Evolutionary conservation across 2,329 filamentous ascomycete genomes (phyloP), one percentile per base, ranked within the genome.

Genomic region (Aspergillus niger): DNA sequence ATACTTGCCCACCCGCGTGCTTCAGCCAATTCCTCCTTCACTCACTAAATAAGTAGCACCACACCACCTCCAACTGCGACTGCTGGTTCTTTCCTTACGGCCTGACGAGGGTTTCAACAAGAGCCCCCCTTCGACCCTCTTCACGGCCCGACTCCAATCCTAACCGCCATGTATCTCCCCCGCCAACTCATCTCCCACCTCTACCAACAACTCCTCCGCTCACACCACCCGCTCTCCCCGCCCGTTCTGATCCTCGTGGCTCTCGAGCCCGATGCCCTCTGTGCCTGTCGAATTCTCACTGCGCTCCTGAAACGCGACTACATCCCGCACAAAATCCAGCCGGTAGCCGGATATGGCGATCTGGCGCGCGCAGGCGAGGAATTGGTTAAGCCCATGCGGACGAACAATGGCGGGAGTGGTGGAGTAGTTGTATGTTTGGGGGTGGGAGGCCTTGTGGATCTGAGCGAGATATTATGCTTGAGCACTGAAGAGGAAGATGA

Each of bases 291-390:
- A 63, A 97, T 99, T 63, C 86, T 99, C 51, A 96, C 94, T 2
- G 86, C 90, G 54, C 84, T 99, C n/a, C 83, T 99, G 62, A 97
- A 96, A 79, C 90, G 94, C 82, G 95, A 99, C 81, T 98, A 96
- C 74, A 96, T 99, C 68, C 91, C 90, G 13, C 94, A 98, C 81
- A 98, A 97, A 79, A 97, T 98, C 72, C 91, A 97, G 71, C 95
- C 95, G 1, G 89, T 99, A 57, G 87, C 91, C 20, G 95, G 95
- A 58, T 98, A 97, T 86, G 89, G 87, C 66, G 95, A 98, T 75
- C 86, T 99, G 50, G 85, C 91, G 72, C 88, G 87, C 68, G 89
- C 89, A 22, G 93, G 93, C 49, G 85, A 86, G 71, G 88, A 93
- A 66, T 83, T 96, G 48, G 90, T 97, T 43, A 84, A 83, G 57